Base-by-base conservation (phyloP, 306 rosid species). In the Fragaria iinumae region DNA sequence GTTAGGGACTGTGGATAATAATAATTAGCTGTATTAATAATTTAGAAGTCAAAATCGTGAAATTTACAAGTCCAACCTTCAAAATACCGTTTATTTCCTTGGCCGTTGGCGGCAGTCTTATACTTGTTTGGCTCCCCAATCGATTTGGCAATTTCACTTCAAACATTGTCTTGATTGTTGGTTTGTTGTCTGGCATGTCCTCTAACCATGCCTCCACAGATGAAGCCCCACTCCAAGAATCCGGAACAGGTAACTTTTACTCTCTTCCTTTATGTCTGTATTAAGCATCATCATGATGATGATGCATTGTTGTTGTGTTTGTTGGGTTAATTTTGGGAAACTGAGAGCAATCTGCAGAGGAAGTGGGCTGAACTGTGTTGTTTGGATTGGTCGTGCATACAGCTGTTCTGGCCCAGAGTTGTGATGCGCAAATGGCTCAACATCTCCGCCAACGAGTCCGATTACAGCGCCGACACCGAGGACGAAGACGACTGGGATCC, bases 371-470 rank as follows among this genome's bases (percentile, higher is more conserved):
- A 91, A 90, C 20, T 91, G 56, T 96, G 91, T 32, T 82, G 86
- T 83, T 87, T 88, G 75, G 81, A 53, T 86, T 86, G 81, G 72
- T 87, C 74, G 52, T 91, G 86, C 82, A 9, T 85, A 64, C 93
- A 94, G 98, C 85, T 72, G 57, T 89, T 91, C 52, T 92, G 98
- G 98, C 90, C 91, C 38, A 83, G 80, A 67, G 81, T 87, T 72
- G 89, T 94, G 23, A 73, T 92, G 86, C 87, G 93, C 32, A 94
- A 94, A 87, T 94, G 89, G 98, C 89, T 94, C 69, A 82, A 91
- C 81, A 84, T 94, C 85, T 77, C 84, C 12, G 82, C 67, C 65
- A 72, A 80, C 66, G 86, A 90, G 20, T 82, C 96, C 32, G 91
- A 89, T 81, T 90, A 81, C 84, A 83, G 88, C 41, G 93, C 96